Conservation (phyloP, 345 rosid genomes). For the Acer saccharum region DNA sequence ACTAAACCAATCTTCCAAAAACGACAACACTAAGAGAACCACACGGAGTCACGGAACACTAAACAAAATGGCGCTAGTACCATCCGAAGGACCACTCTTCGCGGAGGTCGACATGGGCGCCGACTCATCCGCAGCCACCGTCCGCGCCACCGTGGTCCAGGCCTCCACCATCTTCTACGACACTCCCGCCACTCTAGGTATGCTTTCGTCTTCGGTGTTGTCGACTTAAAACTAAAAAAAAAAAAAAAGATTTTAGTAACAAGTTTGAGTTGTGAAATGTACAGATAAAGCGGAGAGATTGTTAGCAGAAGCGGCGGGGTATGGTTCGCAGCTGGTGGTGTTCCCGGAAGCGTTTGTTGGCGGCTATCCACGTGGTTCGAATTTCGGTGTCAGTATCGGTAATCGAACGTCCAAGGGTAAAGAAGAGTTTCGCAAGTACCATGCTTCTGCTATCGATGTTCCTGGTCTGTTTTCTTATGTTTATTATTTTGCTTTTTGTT, state of each 20-base stretch:
- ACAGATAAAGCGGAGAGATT: conserved; percentile 90
- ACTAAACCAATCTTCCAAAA: too few species aligned
- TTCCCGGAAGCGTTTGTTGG: conserved; percentile 97
- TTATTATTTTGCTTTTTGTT: too few species aligned
- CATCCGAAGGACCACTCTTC: conserved; percentile 49
- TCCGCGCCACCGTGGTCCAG: conserved; percentile 94
- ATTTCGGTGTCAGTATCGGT: conserved; percentile 73
- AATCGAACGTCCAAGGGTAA: conserved; percentile 72
- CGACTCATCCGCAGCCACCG: conserved; percentile 52
- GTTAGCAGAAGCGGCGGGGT: conserved; percentile 79
- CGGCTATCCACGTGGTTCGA: conserved; percentile 90
- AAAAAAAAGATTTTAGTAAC: neutral
- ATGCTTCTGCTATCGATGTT: conserved; percentile 81
- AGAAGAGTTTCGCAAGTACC: conserved; percentile 88
- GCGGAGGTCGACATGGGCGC: conserved; percentile 82
- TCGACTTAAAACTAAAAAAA: neutral
- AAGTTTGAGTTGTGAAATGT: neutral
- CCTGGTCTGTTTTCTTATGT: conserved; percentile 55
- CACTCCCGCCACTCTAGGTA: conserved; percentile 88
- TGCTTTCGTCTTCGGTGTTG: neutral
- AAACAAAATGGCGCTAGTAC: conserved; percentile 1
- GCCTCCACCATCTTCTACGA: conserved; percentile 92
- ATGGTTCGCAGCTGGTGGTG: conserved; percentile 83
- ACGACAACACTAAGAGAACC: too few species aligned
- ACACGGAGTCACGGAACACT: too few species aligned